A percentile compares a stretch with the other conserved stretches of the same genome.
These are phyloP conservation scores for Ustilago sp. DNA, from an alignment of 1,284 basidiomycete species.

Conservation along the genomic window DNA sequence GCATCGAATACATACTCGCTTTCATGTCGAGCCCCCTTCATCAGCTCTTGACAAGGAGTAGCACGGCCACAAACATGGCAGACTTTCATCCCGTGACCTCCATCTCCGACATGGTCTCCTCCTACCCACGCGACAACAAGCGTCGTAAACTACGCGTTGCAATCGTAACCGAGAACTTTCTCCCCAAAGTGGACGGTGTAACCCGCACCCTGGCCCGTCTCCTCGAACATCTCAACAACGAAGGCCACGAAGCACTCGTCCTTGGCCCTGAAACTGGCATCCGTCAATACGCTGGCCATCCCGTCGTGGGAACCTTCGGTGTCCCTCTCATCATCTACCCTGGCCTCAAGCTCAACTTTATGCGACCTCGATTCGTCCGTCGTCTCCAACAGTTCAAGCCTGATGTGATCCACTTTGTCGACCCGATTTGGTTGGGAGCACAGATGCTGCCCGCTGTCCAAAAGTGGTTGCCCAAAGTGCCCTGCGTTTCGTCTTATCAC, in stretches of 20 bases:
- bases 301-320: constrained; percentile 74
- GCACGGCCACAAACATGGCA: constrained; percentile 8
- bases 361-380: constrained; percentile 73
- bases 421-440: constrained; percentile 75
- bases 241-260: constrained; percentile 74
- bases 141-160: constrained; percentile 68
- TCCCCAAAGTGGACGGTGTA: constrained; percentile 75
- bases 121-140: constrained; percentile 57
- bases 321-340: constrained; percentile 74
- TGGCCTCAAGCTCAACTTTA: constrained; percentile 75
- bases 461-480: constrained; percentile 70
- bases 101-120: constrained; percentile 15
- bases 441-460: constrained; percentile 69
- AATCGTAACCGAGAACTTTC: constrained; percentile 73
- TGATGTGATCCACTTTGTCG: constrained; percentile 72
- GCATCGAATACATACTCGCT: background rate
- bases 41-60: background rate
- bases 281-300: constrained; percentile 72
- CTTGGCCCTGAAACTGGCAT: constrained; percentile 74
- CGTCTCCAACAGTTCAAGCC: constrained; percentile 72
- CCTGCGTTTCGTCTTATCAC: constrained; percentile 74
- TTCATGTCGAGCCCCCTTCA: background rate
- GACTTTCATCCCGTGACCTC: background rate
- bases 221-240: constrained; percentile 73
- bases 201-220: constrained; percentile 74